Evolutionary conservation across 495 filamentous ascomycete genomes (phyloP).

Genomic region (Rostrohypoxylon terebratum): DNA sequence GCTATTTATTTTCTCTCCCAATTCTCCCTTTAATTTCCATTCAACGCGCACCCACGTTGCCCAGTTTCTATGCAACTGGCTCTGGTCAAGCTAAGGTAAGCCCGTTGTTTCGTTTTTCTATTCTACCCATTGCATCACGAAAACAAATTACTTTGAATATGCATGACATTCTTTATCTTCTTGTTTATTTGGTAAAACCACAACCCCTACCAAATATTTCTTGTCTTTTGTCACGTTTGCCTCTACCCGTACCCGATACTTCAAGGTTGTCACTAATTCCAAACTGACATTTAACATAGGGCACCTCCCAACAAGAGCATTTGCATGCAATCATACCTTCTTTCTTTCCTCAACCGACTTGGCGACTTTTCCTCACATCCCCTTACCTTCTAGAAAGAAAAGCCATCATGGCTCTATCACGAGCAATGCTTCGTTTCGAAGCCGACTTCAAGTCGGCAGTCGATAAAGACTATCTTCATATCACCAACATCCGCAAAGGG

Average conservation of each 20-base stretch:
- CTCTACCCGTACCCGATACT: neutral
- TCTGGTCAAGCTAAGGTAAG: neutral
- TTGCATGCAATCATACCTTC: neutral
- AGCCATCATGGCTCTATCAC: conserved; percentile 17
- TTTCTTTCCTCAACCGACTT: neutral
- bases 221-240: neutral
- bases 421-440: conserved; percentile 24
- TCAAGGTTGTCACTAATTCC: neutral
- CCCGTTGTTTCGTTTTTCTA: neutral
- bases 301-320: neutral
- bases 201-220: neutral
- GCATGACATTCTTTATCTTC: neutral
- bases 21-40: neutral
- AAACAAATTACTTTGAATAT: neutral
- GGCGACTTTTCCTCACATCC: neutral
- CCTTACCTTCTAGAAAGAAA: neutral
- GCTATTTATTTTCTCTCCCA: neutral
- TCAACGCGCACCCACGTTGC: neutral
- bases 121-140: no score
- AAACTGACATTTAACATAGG: neutral
- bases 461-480: conserved; percentile 20
- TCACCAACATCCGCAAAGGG: conserved; percentile 61
- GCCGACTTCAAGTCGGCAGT: conserved; percentile 39
- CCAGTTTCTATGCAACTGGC: neutral
- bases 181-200: neutral